These are phyloP conservation scores for Starmerella vitae DNA, from an alignment of 805 yeast genomes.

Conservation along the genomic window DNA sequence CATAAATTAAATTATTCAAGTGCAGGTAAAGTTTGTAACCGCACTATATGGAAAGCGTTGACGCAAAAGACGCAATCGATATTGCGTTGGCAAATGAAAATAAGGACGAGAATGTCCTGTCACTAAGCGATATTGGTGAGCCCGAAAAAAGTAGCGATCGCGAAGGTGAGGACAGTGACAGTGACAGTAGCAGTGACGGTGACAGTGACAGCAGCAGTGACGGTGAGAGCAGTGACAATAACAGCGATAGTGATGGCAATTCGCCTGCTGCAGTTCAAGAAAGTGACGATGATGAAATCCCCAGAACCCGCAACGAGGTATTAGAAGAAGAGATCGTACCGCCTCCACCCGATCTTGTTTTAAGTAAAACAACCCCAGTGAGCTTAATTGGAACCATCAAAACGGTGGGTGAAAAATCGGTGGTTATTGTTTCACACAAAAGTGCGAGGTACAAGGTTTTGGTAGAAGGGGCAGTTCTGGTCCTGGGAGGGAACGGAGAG, in stretches of 20 bases:
- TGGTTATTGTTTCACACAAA: slow-evolving; percentile 52
- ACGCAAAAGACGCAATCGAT: no score
- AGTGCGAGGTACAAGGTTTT: slow-evolving; percentile 80
- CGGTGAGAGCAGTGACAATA: not conserved
- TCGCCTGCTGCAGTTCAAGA: slow-evolving; percentile 14
- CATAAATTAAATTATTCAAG: no score
- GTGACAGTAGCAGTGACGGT: not conserved
- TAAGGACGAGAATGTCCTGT: no score
- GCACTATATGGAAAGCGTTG: no score
- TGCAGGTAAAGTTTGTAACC: no score
- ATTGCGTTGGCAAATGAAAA: no score
- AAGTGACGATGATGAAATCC: slow-evolving; percentile 35
- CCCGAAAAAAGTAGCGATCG: no score
- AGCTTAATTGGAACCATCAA: slow-evolving; percentile 58
- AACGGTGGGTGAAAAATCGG: slow-evolving; percentile 56
- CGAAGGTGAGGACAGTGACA: no score
- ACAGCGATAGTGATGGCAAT: slow-evolving; percentile 21
- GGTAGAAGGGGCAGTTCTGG: slow-evolving; percentile 66
- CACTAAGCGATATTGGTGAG: no score
- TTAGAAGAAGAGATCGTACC: slow-evolving; percentile 52
- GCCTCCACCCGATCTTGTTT: slow-evolving; percentile 51
- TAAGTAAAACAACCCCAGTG: slow-evolving; percentile 49
- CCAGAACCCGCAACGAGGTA: slow-evolving; percentile 65
- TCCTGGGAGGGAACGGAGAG: slow-evolving; percentile 23
- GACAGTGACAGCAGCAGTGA: not conserved